Base-by-base conservation (phyloP, 495 filamentous ascomycete species). In the Trichoderma virens region DNA sequence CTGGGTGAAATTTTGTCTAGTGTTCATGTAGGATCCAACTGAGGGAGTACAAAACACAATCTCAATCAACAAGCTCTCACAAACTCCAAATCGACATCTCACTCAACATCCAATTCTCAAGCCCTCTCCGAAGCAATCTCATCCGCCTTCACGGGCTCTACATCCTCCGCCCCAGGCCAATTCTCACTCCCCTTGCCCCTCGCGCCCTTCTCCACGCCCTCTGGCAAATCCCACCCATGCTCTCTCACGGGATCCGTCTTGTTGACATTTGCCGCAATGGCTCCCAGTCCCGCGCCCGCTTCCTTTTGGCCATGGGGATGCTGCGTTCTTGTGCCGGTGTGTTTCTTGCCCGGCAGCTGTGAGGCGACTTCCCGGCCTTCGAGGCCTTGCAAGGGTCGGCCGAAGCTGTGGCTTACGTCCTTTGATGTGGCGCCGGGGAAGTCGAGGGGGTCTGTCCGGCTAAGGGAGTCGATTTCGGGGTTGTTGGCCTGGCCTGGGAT, bases 401-500 rank as follows among this genome's bases (percentile, higher is more conserved):
- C 51, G 51, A 20, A 28, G 51, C 51, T 25, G 23, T 6, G 6
- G 23, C 30, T 28, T 2, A 56, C 51, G 25, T 56, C 51, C 51
- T 56, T 56, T 27, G 51, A 56, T 30, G 51, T 56, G 25, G 51
- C 51, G 51, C 51, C 51, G 25, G 51, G 51, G 13, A 56, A 56
- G 51, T 56, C 51, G 23, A 56, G 51, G 9, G 51, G 51, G 27
- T 56, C 51, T 56, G 51, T 28, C 13, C 51, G 51, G 25, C 25
- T 25, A 16, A 25, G 30, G 23, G 25, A 25, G 25, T 56, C 51
- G 2, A 56, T 25, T 30, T 56, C 51, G 51, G 51, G 25, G 25
- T 56, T 56, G 51, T 56, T 56, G 51, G 51, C 51, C 51, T 56
- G 51, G 25, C 51, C 51, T 23, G 51, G 51, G 51, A 56, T 8